Conservation (phyloP, 2,329 filamentous ascomycete species). For the Aureobasidium namibiae region DNA sequence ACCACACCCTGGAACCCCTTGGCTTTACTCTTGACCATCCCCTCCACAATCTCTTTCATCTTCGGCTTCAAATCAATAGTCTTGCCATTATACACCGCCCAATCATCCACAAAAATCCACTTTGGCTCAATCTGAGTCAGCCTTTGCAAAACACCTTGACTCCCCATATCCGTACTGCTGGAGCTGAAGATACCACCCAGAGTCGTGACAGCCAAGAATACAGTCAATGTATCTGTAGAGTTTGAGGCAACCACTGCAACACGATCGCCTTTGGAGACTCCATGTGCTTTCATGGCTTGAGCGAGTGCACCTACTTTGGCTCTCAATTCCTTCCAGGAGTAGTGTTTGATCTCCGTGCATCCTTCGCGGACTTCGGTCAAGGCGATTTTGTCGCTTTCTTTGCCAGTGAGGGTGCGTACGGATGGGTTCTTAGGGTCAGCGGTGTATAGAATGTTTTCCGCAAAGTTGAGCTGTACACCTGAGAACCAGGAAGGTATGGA, state of each 20-base stretch:
- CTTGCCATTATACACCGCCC: constrained; percentile 71
- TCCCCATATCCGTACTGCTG: constrained; percentile 75
- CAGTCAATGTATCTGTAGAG: constrained; percentile 62
- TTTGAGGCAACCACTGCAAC: constrained; percentile 70
- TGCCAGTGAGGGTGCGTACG: constrained; percentile 46
- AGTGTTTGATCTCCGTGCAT: constrained; percentile 40
- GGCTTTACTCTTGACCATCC: constrained; percentile 41
- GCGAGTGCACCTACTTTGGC: constrained; percentile 50
- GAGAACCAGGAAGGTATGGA: constrained; percentile 68
- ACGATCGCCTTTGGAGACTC: constrained; percentile 63
- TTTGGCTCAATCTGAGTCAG: constrained; percentile 66
- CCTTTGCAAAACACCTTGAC: constrained; percentile 66
- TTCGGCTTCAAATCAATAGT: constrained; percentile 62
- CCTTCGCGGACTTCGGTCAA: constrained; percentile 67
- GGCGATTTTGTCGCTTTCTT: constrained; percentile 64
- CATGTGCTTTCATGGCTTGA: constrained; percentile 57
- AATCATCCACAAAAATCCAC: constrained; percentile 79
- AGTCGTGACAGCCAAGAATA: constrained; percentile 61
- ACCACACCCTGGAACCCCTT: constrained; percentile 56
- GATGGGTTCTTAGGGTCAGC: constrained; percentile 34
- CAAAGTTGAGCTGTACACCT: constrained; percentile 66
- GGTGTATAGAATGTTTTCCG: constrained; percentile 70
- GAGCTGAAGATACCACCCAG: constrained; percentile 69
- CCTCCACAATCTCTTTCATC: constrained; percentile 57
- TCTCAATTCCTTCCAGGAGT: constrained; percentile 63